Percentiles rank a stretch among this genome's conserved stretches.
These are phyloP conservation scores for Agrostemma githago DNA, from an alignment of 148 eudicot species.

Conservation along the genomic window DNA sequence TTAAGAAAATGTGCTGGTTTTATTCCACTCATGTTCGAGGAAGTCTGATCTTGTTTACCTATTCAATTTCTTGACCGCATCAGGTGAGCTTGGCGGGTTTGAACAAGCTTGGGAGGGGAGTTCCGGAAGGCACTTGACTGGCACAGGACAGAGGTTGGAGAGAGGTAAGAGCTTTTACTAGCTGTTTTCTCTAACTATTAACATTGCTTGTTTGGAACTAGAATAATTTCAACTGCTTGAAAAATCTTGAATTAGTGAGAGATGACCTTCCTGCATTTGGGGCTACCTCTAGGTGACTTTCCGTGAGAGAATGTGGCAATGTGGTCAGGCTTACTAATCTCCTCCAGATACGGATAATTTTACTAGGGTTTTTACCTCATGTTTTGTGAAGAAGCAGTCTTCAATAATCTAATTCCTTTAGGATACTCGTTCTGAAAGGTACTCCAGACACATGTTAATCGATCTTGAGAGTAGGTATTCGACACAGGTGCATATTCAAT, in stretches of 20 bases:
- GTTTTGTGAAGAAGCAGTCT: background rate
- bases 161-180: conserved; percentile 17
- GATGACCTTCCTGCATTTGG: background rate
- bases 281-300: background rate
- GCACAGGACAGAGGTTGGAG: conserved; percentile 45
- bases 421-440: background rate
- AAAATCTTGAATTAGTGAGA: background rate
- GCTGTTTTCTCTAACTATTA: background rate
- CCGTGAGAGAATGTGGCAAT: background rate
- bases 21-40: conserved; percentile 7
- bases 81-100: conserved; percentile 76
- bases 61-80: conserved; percentile 11
- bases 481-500: background rate
- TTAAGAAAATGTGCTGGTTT: background rate
- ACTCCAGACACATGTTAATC: background rate
- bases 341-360: background rate
- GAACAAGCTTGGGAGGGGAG: conserved; percentile 85
- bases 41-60: conserved; percentile 7
- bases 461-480: background rate
- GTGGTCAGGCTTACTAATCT: background rate
- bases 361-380: background rate
- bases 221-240: background rate
- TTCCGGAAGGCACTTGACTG: conserved; percentile 60
- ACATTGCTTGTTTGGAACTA: conserved; percentile 7
- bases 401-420: background rate